These are phyloP conservation scores for Neofusicoccum sp. DNA, from an alignment of 2,329 filamentous ascomycete species.

Conservation along the genomic window DNA sequence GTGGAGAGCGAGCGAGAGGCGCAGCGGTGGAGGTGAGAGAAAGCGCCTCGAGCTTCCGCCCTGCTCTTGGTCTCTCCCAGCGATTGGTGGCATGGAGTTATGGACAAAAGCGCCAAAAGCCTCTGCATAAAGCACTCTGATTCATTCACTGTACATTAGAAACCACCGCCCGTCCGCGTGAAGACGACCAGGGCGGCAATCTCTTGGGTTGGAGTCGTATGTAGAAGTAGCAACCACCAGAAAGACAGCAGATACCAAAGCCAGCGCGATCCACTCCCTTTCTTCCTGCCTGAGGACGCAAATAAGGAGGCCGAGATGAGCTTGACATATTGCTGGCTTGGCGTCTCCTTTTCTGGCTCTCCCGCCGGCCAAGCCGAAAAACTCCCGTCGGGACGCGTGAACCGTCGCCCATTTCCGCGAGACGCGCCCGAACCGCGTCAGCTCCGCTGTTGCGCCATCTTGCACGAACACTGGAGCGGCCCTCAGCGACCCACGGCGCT, in stretches of 20 bases:
- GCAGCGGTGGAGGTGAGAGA: slow-evolving; percentile 33
- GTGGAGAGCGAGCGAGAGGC: slow-evolving; percentile 63
- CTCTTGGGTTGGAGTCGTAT: not conserved
- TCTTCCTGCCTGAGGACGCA: not conserved
- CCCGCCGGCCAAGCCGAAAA: not conserved
- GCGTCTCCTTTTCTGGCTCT: not conserved
- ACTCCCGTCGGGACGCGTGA: not conserved
- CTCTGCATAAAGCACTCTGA: not conserved
- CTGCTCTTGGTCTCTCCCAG: not conserved
- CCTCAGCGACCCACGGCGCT: not conserved
- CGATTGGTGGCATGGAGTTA: not conserved
- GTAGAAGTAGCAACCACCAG: not conserved
- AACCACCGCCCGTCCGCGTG: not conserved
- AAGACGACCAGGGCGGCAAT: not conserved
- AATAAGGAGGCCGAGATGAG: slow-evolving; percentile 2
- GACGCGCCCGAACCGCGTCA: not conserved
- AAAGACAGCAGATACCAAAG: not conserved
- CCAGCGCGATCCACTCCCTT: not conserved
- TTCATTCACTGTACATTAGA: not conserved
- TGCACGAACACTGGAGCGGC: not conserved
- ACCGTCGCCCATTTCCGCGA: no score
- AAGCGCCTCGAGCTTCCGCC: not conserved
- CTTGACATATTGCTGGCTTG: not conserved
- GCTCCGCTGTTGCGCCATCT: not conserved
- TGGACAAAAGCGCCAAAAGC: not conserved